Base-by-base conservation (phyloP, 305 asterid genomes). In the Plantago coronopus region DNA sequence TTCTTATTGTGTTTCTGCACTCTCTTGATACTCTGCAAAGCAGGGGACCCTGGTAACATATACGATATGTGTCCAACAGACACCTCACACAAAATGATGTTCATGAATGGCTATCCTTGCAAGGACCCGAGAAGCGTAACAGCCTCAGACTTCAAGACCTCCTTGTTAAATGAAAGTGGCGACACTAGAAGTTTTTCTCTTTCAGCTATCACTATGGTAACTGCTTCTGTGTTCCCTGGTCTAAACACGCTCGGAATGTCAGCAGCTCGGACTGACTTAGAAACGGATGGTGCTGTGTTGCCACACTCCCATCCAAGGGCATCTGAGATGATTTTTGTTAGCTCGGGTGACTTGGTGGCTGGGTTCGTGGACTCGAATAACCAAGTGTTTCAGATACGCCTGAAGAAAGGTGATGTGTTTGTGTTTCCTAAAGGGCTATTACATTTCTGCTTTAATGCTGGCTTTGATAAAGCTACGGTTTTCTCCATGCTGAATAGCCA, bases 241-340 rank as follows among this genome's bases (percentile, higher is more conserved):
- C 87, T 88, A 9, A 88, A 88, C 84, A 82, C 89, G 0, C 83
- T 86, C 0, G 89, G 94, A 8, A 45, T 89, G 16, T 86, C 96
- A 0, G 76, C 76, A 0, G 85, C 83, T 13, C 75, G 95, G 49
- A 78, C 78, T 1, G 95, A 89, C 69, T 63, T 86, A 10, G 95
- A 82, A n/a, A 73, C 70, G 1, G 95, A 84, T 18, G 96, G 96
- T 20, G 5, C 67, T 58, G 85, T 86, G 45, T 19, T 58, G 54
- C 87, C 85, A 16, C 90, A 80, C 62, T 64, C 84, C 8, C 87
- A 83, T 59, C 85, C 90, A 21, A 68, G 95, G 59, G 93, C 96
- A 43, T 72, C 90, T 0, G 96, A 88, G 89, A 71, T 88, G 78
- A 69, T 79, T 62, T 80, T 77, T 40, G 81, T 88, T 1, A 54